Conservation (phyloP, 306 rosid genomes). For the Cucumis melo region DNA sequence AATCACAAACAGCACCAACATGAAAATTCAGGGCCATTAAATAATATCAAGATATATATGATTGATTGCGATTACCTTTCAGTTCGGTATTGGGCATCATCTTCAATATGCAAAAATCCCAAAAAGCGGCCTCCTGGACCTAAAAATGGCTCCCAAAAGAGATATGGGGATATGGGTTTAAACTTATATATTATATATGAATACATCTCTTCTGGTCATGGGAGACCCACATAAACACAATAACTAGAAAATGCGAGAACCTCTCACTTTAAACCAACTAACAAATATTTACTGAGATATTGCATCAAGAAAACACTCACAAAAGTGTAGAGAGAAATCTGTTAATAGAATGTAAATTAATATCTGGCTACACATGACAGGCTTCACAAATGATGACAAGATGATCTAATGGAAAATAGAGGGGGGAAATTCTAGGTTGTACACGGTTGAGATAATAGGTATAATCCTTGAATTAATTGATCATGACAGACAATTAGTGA, state of each 20-base stretch:
- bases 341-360: background rate
- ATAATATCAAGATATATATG: background rate
- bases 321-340: background rate
- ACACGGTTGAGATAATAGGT: background rate
- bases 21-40: background rate
- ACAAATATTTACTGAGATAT: background rate
- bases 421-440: background rate
- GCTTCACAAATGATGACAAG: background rate
- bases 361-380: background rate
- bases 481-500: slow-evolving; percentile 1
- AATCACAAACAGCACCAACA: background rate
- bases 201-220: background rate
- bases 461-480: background rate
- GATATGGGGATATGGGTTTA: background rate
- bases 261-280: background rate
- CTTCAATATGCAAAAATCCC: background rate
- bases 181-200: background rate
- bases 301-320: background rate
- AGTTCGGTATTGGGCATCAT: background rate
- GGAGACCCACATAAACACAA: background rate
- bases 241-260: background rate
- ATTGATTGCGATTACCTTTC: background rate
- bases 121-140: background rate
- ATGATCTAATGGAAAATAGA: background rate
- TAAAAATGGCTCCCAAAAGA: background rate